Evolutionary conservation across 495 filamentous ascomycete genomes (phyloP).

Genomic region (Trichoderma gamsii): DNA sequence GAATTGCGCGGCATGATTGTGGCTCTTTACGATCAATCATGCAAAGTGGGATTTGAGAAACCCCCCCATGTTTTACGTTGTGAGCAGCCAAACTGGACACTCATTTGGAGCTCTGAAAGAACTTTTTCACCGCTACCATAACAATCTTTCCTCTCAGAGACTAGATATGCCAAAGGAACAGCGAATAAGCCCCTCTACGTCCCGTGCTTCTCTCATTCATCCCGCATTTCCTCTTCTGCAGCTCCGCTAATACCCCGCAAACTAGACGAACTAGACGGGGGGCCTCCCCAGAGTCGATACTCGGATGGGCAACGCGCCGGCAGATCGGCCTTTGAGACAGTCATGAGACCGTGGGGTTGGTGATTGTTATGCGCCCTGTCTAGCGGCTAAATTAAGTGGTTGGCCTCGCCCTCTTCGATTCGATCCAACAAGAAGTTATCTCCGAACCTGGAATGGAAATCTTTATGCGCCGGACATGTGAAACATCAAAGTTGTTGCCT

Average conservation of each 20-base stretch:
- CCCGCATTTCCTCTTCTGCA: conserved; percentile 1
- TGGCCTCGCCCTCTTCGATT: background rate
- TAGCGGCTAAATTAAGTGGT: background rate
- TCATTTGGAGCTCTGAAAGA: background rate
- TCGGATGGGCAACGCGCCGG: background rate
- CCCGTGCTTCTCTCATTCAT: background rate
- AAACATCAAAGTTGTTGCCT: background rate
- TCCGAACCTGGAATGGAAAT: background rate
- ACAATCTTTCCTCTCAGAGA: background rate
- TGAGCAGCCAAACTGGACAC: background rate
- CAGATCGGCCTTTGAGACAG: background rate
- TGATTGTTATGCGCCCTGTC: background rate
- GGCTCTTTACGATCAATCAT: background rate
- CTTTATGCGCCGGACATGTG: background rate
- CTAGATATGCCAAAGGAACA: background rate
- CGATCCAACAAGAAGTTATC: background rate
- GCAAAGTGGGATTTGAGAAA: background rate
- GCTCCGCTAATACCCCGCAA: conserved; percentile 11
- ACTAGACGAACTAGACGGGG: background rate
- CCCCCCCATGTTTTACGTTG: too few relatives aligned
- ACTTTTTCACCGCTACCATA: background rate
- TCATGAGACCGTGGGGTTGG: conserved; percentile 9
- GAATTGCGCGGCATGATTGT: conserved; percentile 1
- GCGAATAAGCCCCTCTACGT: background rate
- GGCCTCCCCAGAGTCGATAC: background rate